Evolutionary conservation across 495 filamentous ascomycete genomes (phyloP), one percentile per base, ranked within the genome.

Genomic region (Pseudevernia furfuracea): DNA sequence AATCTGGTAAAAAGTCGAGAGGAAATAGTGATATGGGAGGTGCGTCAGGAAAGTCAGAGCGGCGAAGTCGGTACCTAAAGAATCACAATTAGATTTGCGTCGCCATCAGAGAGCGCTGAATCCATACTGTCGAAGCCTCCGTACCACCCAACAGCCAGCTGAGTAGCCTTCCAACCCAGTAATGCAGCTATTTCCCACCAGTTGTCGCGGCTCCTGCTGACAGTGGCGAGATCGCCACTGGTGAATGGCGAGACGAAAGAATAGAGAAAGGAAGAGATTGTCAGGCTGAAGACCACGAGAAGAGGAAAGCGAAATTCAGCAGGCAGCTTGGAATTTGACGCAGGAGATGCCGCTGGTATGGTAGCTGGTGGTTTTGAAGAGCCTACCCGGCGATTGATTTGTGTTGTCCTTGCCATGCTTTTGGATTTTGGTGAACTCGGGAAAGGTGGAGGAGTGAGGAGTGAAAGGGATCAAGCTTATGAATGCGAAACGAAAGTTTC

Each of bases 1-100:
- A 61, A 92, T 77, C 21, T 75, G 71, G 79, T 93, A 96, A 80
- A 92, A 95, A 68, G 82, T 83, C 34, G 77, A 77, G 41, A 92
- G 77, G 55, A 96, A 85, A 65, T 84, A 85, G 67, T 85, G 81
- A 59, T 81, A 82, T 39, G 91, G 91, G 15, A 87, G 79, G 73
- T 89, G 85, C 32, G 87, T 84, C 8, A 96, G 75, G 61, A 89
- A 75, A 32, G 84, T 82, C 69, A 92, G 79, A 25, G 84, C 78
- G 37, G 82, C 81, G 63, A 90, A 75, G 77, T 95, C 91, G 69
- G 87, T 81, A 69, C 83, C 85, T 88, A 63, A 14, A 11, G 25
- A 41, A n/a, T 23, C 19, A 55, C 28, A 28, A 10, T 71, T 30
- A 71, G 61, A 37, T 9, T 14, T 34, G 52, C 5, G 30, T 34